phyloP scores from a whole-genome alignment of 2,329 filamentous ascomycete species.

The Fusarium sp. region DNA sequence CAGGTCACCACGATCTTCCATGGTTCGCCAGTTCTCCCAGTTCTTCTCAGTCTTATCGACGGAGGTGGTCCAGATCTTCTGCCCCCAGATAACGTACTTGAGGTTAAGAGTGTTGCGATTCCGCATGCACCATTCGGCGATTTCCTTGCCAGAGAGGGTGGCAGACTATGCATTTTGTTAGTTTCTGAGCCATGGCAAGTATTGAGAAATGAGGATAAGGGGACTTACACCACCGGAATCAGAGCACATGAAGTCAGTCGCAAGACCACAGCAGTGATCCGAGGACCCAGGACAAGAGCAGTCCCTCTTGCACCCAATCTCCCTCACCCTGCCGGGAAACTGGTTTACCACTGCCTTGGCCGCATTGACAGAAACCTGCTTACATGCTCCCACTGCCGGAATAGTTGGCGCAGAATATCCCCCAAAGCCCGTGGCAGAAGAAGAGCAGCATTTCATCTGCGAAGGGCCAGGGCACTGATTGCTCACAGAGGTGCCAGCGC shows the following conservation, averaged over 20 bases:
- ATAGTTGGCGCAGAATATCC: constrained; percentile 53
- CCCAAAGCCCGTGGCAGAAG: constrained; percentile 51
- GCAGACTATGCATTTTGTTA: constrained; percentile 45
- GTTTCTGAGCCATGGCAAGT: not conserved
- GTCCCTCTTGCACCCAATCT: constrained; percentile 53
- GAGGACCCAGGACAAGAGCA: constrained; percentile 52
- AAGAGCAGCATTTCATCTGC: constrained; percentile 57
- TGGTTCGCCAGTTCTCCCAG: constrained; percentile 59
- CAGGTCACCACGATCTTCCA: constrained; percentile 58
- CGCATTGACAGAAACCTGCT: constrained; percentile 53
- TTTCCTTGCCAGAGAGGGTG: constrained; percentile 56
- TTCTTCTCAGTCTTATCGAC: constrained; percentile 52
- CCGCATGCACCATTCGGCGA: constrained; percentile 64
- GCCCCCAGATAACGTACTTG: constrained; percentile 66
- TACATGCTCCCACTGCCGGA: constrained; percentile 54
- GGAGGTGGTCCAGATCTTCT: constrained; percentile 60
- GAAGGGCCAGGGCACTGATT: constrained; percentile 57
- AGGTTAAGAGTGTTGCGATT: constrained; percentile 57
- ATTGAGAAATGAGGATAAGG: not conserved
- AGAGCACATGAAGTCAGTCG: constrained; percentile 57
- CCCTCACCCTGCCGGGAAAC: constrained; percentile 54
- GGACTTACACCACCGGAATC: constrained; percentile 56
- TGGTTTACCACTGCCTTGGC: constrained; percentile 54
- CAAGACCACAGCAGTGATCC: constrained; percentile 57
- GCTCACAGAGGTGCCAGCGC: constrained; percentile 48